phyloP scores from a whole-genome alignment of 2,329 filamentous ascomycete genomes.

The Aspergillus quadrilineatus region DNA sequence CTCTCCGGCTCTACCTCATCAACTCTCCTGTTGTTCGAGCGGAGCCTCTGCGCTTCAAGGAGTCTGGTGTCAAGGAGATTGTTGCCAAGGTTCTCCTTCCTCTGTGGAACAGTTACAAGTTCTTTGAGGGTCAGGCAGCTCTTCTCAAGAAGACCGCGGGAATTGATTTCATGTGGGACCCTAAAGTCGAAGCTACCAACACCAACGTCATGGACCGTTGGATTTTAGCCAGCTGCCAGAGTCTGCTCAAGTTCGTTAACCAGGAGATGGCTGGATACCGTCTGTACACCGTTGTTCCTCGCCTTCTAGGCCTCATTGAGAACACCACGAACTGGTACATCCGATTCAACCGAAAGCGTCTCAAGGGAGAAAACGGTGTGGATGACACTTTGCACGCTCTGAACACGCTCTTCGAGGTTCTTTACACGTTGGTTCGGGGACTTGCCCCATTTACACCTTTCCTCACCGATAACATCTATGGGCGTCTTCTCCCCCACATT shows the following conservation, averaged over 20 bases:
- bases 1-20: constrained; percentile 90
- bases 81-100: constrained; percentile 88
- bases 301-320: constrained; percentile 79
- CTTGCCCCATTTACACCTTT: constrained; percentile 95
- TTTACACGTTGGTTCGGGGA: constrained; percentile 83
- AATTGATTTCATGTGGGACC: constrained; percentile 76
- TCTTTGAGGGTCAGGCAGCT: constrained; percentile 85
- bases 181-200: constrained; percentile 70
- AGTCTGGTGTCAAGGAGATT: constrained; percentile 89
- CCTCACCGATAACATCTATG: constrained; percentile 91
- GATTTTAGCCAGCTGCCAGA: constrained; percentile 92
- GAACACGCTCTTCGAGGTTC: constrained; percentile 89
- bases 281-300: constrained; percentile 87
- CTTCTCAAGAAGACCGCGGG: constrained; percentile 82
- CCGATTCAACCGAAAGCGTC: constrained; percentile 82
- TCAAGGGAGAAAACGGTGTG: constrained; percentile 85
- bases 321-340: constrained; percentile 99
- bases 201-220: constrained; percentile 94
- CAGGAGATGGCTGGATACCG: constrained; percentile 82
- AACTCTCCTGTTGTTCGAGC: constrained; percentile 93
- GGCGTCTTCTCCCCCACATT: constrained; percentile 76
- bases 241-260: constrained; percentile 86
- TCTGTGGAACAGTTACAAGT: constrained; percentile 95
- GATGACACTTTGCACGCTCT: constrained; percentile 87
- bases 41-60: constrained; percentile 87